These are phyloP conservation scores for Aspergillus bertholletiae DNA, from an alignment of 495 filamentous ascomycete species.

Conservation along the genomic window DNA sequence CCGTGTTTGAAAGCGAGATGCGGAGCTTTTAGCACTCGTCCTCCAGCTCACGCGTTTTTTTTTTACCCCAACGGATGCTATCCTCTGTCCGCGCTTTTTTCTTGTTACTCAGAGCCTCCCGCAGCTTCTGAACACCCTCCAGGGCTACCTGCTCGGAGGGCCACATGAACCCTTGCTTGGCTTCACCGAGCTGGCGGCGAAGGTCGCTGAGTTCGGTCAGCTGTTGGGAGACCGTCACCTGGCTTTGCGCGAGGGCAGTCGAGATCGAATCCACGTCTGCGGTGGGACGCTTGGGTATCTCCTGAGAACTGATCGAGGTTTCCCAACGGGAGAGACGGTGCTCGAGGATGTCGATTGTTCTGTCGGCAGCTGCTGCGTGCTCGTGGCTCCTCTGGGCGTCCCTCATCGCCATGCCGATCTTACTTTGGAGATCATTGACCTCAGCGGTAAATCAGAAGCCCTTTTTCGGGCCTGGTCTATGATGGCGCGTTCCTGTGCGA, in stretches of 20 bases:
- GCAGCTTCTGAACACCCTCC: conserved; percentile 1
- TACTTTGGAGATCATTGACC: background rate
- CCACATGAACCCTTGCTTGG: background rate
- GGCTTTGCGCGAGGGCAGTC: conserved; percentile 10
- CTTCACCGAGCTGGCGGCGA: background rate
- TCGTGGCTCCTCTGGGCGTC: conserved; percentile 11
- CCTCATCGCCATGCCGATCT: conserved; percentile 7
- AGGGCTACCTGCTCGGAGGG: background rate
- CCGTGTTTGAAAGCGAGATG: conserved; percentile 7
- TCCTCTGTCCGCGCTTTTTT: conserved; percentile 8
- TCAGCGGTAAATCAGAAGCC: background rate
- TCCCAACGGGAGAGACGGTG: conserved; percentile 5
- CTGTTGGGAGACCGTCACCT: conserved; percentile 7
- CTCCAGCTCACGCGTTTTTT: conserved; percentile 8
- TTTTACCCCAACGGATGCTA: conserved; percentile 7
- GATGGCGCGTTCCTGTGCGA: conserved; percentile 2
- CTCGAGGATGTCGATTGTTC: conserved; percentile 6
- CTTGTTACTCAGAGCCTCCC: conserved; percentile 8
- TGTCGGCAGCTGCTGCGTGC: background rate
- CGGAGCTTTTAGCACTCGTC: conserved; percentile 11
- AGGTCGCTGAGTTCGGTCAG: conserved; percentile 3
- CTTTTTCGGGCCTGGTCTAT: background rate
- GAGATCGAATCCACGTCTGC: conserved; percentile 3
- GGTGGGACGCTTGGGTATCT: conserved; percentile 8
- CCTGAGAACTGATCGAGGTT: conserved; percentile 1